Evolutionary conservation across 177 flowering plant genomes (phyloP), one percentile per base, ranked within the genome.

Genomic region (Vitis hybrid): DNA sequence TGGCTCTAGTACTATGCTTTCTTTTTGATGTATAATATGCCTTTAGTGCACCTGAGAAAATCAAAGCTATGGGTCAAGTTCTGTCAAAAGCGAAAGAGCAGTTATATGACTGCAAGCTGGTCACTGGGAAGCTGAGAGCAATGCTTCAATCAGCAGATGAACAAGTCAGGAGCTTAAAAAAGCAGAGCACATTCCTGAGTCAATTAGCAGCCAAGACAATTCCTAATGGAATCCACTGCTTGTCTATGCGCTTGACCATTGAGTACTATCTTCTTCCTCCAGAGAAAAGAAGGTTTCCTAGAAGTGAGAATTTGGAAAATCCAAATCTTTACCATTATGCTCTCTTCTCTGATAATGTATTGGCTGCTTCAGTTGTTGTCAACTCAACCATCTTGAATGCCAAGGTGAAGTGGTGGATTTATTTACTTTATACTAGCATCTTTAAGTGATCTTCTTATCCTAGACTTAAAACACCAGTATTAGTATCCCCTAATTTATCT

Each of bases 111-210:
- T 96, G 99, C 81, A 88, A 87, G 71, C 72, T 90, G 84, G 97
- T 93, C 11, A 93, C 95, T 13, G 84, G 83, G 75, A 89, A 89
- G 83, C 85, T 96, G 65, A 89, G 99, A 80, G 98, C 92, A 33
- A 96, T 93, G 98, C 97, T 96, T 73, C 98, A 90, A 75, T 83
- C 99, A 62, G 98, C 97, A 58, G 99, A 96, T 82, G 99, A 93
- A 65, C 97, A 89, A 83, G 97, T 96, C 48, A 86, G 98, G 76
- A 81, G 95, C 84, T 85, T 96, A 79, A 93, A 96, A 79, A 92
- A 90, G 79, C 99, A 96, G 85, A 96, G 97, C 88, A 92, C 97
- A 71, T 92, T 93, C 76, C 78, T 96, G 68, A 91, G 98, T 81
- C 99, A 96, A 68, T 77, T 96, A 74, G 97, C 98, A 9, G 99